Evolutionary conservation across 768 basidiomycete species (phyloP).

Genomic region (Lactarius vividus): DNA sequence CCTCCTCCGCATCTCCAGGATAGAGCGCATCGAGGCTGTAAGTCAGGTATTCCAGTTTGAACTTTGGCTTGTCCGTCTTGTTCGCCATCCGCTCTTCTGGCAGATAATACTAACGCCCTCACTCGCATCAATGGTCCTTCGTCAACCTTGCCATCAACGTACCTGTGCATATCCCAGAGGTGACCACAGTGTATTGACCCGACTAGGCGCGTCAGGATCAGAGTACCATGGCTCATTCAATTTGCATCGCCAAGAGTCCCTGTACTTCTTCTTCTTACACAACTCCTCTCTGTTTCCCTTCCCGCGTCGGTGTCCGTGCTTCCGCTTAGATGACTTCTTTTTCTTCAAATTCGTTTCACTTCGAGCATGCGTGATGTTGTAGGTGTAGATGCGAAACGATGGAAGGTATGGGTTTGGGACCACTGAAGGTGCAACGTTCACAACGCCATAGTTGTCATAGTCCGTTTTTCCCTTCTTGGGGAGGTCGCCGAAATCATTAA

Average conservation of each 20-base stretch:
- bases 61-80: slow-evolving; percentile 52
- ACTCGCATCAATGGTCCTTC: background rate
- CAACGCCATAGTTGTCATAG: slow-evolving; percentile 65
- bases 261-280: slow-evolving; percentile 50
- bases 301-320: slow-evolving; percentile 47
- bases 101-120: slow-evolving; percentile 55
- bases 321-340: slow-evolving; percentile 35
- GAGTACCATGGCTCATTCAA: slow-evolving; percentile 58
- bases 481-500: slow-evolving; percentile 63
- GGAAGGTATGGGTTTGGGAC: slow-evolving; percentile 88
- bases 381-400: slow-evolving; percentile 74
- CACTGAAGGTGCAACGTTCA: slow-evolving; percentile 79
- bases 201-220: slow-evolving; percentile 64
- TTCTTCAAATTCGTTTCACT: slow-evolving; percentile 4
- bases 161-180: slow-evolving; percentile 88
- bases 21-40: slow-evolving; percentile 47
- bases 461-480: slow-evolving; percentile 51
- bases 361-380: slow-evolving; percentile 58
- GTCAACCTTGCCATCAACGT: slow-evolving; percentile 31
- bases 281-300: slow-evolving; percentile 32
- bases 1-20: slow-evolving; percentile 32
- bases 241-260: slow-evolving; percentile 63
- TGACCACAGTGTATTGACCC: slow-evolving; percentile 64
- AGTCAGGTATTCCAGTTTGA: slow-evolving; percentile 79
- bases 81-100: slow-evolving; percentile 48